Conservation (phyloP, 2,329 filamentous ascomycete species). For the Dryadomyces quercus-mongolicae region DNA sequence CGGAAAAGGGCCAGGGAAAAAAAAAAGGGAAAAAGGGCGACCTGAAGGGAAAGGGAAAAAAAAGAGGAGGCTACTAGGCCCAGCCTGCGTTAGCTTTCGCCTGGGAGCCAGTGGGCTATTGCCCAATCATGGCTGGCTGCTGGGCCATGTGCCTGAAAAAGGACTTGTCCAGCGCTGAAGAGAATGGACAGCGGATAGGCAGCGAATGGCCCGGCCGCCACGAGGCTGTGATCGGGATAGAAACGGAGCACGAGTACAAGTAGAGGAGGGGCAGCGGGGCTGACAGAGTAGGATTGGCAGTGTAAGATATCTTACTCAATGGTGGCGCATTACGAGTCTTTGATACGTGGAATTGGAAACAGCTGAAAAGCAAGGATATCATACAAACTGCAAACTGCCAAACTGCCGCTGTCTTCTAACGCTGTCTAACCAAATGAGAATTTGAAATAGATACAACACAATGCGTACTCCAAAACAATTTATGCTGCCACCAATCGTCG, state of each 20-base stretch:
- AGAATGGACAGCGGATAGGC: not conserved
- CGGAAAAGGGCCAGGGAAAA: not conserved
- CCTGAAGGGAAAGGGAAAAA: too few species aligned
- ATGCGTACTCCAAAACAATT: too few species aligned
- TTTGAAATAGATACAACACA: too few species aligned
- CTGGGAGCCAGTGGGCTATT: not conserved
- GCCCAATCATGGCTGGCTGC: not conserved
- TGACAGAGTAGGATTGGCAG: not conserved
- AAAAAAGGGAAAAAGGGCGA: not conserved
- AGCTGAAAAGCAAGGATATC: too few species aligned
- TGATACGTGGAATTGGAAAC: too few species aligned
- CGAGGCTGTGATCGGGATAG: not conserved
- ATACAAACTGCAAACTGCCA: too few species aligned
- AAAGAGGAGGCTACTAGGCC: not conserved
- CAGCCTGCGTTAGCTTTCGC: not conserved
- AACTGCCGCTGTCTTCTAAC: too few species aligned
- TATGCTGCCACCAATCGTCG: slow-evolving; percentile 11
- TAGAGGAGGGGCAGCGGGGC: not conserved
- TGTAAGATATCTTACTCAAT: not conserved
- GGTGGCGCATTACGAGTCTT: too few species aligned
- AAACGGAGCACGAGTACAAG: too few species aligned
- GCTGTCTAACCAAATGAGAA: not conserved
- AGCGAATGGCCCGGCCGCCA: not conserved
- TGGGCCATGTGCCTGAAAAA: not conserved
- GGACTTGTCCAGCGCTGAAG: not conserved